Evolutionary conservation across 176 grass and related monocot species (phyloP), one percentile per base, ranked within the genome.

Genomic region (Ananas comosus): DNA sequence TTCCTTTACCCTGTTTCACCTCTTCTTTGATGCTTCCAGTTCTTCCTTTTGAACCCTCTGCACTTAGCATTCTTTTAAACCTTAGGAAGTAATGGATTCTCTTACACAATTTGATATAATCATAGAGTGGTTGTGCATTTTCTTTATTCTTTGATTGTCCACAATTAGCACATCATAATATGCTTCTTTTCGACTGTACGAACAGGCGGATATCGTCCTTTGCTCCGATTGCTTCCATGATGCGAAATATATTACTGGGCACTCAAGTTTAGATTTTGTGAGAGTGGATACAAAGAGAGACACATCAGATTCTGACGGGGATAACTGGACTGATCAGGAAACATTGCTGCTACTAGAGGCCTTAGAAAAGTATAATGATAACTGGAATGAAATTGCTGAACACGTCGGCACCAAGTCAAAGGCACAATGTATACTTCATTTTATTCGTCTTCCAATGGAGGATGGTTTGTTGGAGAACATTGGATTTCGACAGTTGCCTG

Each of bases 341-440:
- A 97, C 89, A 0, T 80, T 97, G 24, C 81, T 97, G 51, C 71
- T 97, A 67, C 88, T 97, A 76, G 93, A 97, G 72, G 89, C 81
- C 52, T 85, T 92, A 80, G 93, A 92, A 53, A 97, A 97, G 73
- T 81, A 83, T 75, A 87, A 83, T 58, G 84, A 92, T 52, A 88
- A 82, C 68, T 97, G 93, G 93, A 89, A 83, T 76, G 78, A 80
- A 78, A 90, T 97, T 79, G 93, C 93, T 71, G 82, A 89, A 63
- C 89, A 97, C 77, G 86, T 97, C 59, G 77, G 76, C 63, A 81
- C 86, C 67, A 92, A 97, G 71, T 87, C 93, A 71, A 97, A 92
- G 68, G 93, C 89, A 65, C 93, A 97, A 65, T 97, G 93, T 74
- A 97, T 92, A 79, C 81, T 91, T 65, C 93, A 97, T 85, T 97